Evolutionary conservation across 441 rosid genomes (phyloP).

Genomic region (Adansonia madagascariensis): DNA sequence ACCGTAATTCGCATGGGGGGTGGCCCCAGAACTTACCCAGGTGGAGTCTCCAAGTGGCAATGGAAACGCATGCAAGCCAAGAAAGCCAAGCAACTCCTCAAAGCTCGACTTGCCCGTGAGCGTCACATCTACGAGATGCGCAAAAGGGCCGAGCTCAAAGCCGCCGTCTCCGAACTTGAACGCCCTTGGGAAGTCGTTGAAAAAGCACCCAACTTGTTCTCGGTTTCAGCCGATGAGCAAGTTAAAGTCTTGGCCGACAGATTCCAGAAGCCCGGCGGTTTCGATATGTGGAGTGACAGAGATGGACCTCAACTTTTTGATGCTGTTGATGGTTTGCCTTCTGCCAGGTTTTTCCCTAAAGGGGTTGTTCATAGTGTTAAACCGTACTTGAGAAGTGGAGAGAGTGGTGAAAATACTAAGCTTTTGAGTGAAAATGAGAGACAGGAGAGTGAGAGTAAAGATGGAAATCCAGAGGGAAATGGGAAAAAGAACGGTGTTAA

Average conservation of each 20-base stretch:
- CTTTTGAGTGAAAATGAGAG: conserved; percentile 3
- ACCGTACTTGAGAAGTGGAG: conserved; percentile 38
- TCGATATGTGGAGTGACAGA: conserved; percentile 61
- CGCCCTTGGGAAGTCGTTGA: conserved; percentile 86
- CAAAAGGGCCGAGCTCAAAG: conserved; percentile 80
- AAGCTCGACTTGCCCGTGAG: conserved; percentile 58
- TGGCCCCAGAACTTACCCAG: conserved; percentile 70
- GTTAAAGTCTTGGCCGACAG: conserved; percentile 73
- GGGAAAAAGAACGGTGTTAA: conserved; percentile 26
- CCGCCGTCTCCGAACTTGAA: conserved; percentile 77
- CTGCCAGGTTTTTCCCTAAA: conserved; percentile 83
- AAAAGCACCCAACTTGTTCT: conserved; percentile 70
- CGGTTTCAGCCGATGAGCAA: conserved; percentile 66
- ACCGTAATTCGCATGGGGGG: conserved; percentile 81
- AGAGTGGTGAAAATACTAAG: conserved; percentile 9
- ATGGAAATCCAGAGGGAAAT: background rate
- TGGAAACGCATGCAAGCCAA: conserved; percentile 83
- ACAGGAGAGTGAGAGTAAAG: conserved; percentile 8
- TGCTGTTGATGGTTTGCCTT: conserved; percentile 61
- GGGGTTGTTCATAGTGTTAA: conserved; percentile 83
- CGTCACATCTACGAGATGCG: conserved; percentile 76
- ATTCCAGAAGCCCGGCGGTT: conserved; percentile 70
- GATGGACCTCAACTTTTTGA: conserved; percentile 70
- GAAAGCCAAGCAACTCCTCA: conserved; percentile 71
- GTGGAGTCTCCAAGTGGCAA: conserved; percentile 74